Percentiles rank a stretch among this genome's conserved stretches.
These are phyloP conservation scores for Sicyos baderoa DNA, from an alignment of 306 rosid genomes.

Conservation along the genomic window DNA sequence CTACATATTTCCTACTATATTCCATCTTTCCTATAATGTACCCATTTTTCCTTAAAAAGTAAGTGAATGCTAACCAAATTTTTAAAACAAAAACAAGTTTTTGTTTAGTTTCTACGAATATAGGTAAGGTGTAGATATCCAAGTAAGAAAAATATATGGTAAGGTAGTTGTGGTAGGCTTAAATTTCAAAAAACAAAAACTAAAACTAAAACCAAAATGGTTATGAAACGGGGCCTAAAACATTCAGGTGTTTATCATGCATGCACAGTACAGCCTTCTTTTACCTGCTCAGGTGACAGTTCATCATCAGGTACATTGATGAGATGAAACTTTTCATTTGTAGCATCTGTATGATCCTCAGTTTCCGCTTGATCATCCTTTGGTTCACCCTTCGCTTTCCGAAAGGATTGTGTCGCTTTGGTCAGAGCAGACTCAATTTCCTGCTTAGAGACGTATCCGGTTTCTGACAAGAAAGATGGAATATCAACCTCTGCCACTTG, in stretches of 20 bases:
- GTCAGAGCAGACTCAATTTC: slow-evolving; percentile 74
- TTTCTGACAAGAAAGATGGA: slow-evolving; percentile 64
- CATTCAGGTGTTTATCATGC: slow-evolving; percentile 10
- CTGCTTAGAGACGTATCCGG: slow-evolving; percentile 78
- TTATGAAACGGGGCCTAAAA: too few species aligned
- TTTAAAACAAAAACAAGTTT: too few species aligned
- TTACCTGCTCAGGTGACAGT: slow-evolving; percentile 84
- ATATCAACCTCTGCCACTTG: slow-evolving; percentile 55
- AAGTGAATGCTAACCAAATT: too few species aligned
- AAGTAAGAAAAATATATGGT: too few species aligned
- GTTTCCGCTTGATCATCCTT: slow-evolving; percentile 61
- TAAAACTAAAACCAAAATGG: too few species aligned
- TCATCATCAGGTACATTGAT: slow-evolving; percentile 66
- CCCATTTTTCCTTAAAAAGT: too few species aligned
- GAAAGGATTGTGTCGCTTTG: slow-evolving; percentile 67
- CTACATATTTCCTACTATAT: too few species aligned
- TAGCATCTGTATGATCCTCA: slow-evolving; percentile 52
- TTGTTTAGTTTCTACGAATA: too few species aligned
- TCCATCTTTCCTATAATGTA: too few species aligned
- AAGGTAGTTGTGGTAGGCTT: too few species aligned
- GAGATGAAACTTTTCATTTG: slow-evolving; percentile 62
- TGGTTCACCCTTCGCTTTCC: slow-evolving; percentile 83
- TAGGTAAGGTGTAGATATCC: too few species aligned
- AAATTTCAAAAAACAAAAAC: too few species aligned
- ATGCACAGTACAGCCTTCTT: neutral